These are phyloP conservation scores for Botryotinia calthae DNA, from an alignment of 2,329 filamentous ascomycete species.

Conservation along the genomic window DNA sequence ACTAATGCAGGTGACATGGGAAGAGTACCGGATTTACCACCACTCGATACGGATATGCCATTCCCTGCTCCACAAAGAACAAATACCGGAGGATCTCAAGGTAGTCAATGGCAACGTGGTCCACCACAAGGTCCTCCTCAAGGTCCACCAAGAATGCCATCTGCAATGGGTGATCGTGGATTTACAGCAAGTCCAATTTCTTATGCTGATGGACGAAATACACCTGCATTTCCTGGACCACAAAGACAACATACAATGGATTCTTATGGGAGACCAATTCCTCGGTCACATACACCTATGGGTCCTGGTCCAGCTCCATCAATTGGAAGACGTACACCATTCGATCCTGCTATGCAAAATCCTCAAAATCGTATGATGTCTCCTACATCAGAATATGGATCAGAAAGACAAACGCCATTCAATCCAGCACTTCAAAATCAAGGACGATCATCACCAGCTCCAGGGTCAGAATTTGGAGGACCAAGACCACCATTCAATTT, in stretches of 20 bases:
- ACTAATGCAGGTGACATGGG: constrained; percentile 61
- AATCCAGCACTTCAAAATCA: constrained; percentile 10
- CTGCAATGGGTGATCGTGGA: constrained; percentile 33
- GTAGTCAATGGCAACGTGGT: constrained; percentile 32
- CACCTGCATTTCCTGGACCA: constrained; percentile 9
- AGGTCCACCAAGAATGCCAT: constrained; percentile 34
- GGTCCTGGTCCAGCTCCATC: constrained; percentile 29
- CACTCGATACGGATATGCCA: constrained; percentile 29
- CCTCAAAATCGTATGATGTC: constrained; percentile 11
- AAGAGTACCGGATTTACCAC: constrained; percentile 33
- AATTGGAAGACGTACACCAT: constrained; percentile 34
- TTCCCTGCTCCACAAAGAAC: constrained; percentile 32
- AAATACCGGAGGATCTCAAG: constrained; percentile 32
- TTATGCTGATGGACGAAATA: constrained; percentile 28
- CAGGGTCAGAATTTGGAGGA: constrained; percentile 7
- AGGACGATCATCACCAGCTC: background rate
- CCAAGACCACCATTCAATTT: background rate
- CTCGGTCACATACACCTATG: constrained; percentile 34
- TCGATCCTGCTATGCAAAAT: constrained; percentile 25
- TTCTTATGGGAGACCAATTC: constrained; percentile 32
- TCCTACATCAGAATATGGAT: constrained; percentile 1
- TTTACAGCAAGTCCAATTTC: constrained; percentile 36
- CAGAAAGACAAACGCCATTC: constrained; percentile 7
- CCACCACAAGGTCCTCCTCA: constrained; percentile 18
- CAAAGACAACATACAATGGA: constrained; percentile 26